A percentile compares a stretch with the other conserved stretches of the same genome.
These are phyloP conservation scores for Vigna unguiculata DNA, from an alignment of 306 rosid genomes.

Conservation along the genomic window DNA sequence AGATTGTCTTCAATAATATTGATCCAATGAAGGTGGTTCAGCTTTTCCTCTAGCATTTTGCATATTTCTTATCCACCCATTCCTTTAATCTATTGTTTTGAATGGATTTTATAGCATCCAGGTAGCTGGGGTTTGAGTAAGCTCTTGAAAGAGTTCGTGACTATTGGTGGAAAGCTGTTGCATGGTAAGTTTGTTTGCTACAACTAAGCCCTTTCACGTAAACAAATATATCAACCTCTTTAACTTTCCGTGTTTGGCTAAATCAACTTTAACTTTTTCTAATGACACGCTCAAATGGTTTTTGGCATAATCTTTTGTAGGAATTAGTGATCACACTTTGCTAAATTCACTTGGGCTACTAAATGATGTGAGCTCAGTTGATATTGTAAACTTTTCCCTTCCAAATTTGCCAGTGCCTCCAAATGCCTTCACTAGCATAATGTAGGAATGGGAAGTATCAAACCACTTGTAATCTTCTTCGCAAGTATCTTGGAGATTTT, in stretches of 20 bases:
- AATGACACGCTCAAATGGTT: slow-evolving; percentile 46
- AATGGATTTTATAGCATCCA: slow-evolving; percentile 74
- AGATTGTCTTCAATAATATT: slow-evolving; percentile 72
- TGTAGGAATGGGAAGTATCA: slow-evolving; percentile 78
- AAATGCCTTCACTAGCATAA: slow-evolving; percentile 56
- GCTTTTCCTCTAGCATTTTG: slow-evolving; percentile 23
- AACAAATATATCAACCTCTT: slow-evolving; percentile 29
- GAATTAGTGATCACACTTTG: slow-evolving; percentile 66
- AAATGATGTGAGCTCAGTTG: slow-evolving; percentile 58
- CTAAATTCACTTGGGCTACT: slow-evolving; percentile 65
- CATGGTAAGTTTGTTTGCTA: slow-evolving; percentile 65
- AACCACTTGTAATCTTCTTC: slow-evolving; percentile 71
- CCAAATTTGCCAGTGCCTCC: slow-evolving; percentile 85
- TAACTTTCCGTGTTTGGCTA: slow-evolving; percentile 36
- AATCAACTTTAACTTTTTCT: slow-evolving; percentile 32
- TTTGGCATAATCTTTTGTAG: slow-evolving; percentile 72
- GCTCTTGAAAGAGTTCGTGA: slow-evolving; percentile 75
- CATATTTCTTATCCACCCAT: slow-evolving; percentile 25
- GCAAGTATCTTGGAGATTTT: slow-evolving; percentile 94
- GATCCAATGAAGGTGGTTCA: slow-evolving; percentile 74
- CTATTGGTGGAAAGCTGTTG: slow-evolving; percentile 74
- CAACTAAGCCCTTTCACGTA: slow-evolving; percentile 12
- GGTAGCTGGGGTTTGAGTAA: slow-evolving; percentile 78
- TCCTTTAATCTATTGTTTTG: slow-evolving; percentile 48
- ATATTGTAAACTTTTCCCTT: slow-evolving; percentile 65